phyloP scores from a whole-genome alignment of 2,329 filamentous ascomycete genomes.

The Fusarium napiforme region DNA sequence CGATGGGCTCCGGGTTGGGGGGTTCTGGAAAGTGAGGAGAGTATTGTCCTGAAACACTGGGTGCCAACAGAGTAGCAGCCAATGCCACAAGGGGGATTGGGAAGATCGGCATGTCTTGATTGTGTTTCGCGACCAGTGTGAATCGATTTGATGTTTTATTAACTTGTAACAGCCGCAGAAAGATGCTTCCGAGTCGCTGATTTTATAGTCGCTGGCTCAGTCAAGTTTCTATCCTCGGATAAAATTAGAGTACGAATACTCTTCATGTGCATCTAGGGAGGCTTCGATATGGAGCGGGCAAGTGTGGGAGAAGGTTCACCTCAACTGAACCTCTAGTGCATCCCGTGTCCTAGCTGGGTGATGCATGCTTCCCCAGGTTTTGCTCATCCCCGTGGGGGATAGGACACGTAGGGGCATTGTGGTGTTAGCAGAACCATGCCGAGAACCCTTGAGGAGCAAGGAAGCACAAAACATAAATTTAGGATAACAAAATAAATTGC shows the following conservation, averaged over 20 bases:
- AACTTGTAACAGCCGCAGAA: not conserved
- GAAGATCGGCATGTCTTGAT: not conserved
- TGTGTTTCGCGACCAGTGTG: too few species aligned
- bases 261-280: not conserved
- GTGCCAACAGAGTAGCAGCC: not conserved
- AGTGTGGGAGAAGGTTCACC: not conserved
- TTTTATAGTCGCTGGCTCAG: not conserved
- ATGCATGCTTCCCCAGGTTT: not conserved
- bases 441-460: too few species aligned
- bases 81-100: not conserved
- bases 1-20: not conserved
- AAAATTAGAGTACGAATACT: not conserved
- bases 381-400: not conserved
- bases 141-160: not conserved
- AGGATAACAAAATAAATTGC: too few species aligned
- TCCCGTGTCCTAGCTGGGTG: not conserved
- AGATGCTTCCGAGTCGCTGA: not conserved
- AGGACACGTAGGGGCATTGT: not conserved
- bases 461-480: too few species aligned
- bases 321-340: not conserved
- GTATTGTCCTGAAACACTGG: not conserved
- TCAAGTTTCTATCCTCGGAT: not conserved
- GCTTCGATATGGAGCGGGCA: not conserved
- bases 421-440: not conserved
- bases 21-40: not conserved